Base-by-base conservation (phyloP, 768 basidiomycete genomes). In the button mushroom (Agaricus bisporus) region DNA sequence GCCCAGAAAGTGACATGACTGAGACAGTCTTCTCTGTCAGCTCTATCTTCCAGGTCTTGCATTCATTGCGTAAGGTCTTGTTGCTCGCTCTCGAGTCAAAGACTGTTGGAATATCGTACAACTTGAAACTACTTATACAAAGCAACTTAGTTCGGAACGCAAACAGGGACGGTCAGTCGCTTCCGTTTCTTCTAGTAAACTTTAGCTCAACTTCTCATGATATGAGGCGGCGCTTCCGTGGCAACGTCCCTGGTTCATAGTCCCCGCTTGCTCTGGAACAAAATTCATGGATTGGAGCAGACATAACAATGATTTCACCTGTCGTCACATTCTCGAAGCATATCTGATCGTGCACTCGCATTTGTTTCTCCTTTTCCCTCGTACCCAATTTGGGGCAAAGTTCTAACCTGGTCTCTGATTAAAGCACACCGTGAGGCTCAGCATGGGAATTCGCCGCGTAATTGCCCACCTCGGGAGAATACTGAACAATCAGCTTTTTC, bases 171-270 rank as follows among this genome's bases (percentile, higher is more conserved):
- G 88, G 91, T 91, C 55, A 55, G 82, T 22, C 4, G 22, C 22
- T 29, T 12, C 37, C 11, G 55, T 25, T 39, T 32, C 14, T 11
- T 41, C 43, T 6, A 1, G n/a, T n/a, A 4, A 5, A 45, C 22
- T 43, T 48, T 47, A 48, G 22, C 44, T 18, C n/a, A 2, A 14
- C 41, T 49, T 37, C 25, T 48, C 22, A 22, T 4, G 1, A 91
- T 63, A 91, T 91, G 89, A 77, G 89, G 51, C 89, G 88, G 68
- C 73, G 89, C 9, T 88, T 91, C 60, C 70, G 88, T 60, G 88
- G 89, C 18, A 90, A 90, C 59, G 80, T 76, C 42, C 73, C 78
- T 41, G 79, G 83, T 10, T 71, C 78, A 37, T 74, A 78, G 29
- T 79, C 75, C 58, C 72, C 76, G 59, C 75, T 68, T 58, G n/a